Evolutionary conservation across 805 yeast genomes (phyloP), one percentile per base, ranked within the genome.

Genomic region (Starmerella cellae): DNA sequence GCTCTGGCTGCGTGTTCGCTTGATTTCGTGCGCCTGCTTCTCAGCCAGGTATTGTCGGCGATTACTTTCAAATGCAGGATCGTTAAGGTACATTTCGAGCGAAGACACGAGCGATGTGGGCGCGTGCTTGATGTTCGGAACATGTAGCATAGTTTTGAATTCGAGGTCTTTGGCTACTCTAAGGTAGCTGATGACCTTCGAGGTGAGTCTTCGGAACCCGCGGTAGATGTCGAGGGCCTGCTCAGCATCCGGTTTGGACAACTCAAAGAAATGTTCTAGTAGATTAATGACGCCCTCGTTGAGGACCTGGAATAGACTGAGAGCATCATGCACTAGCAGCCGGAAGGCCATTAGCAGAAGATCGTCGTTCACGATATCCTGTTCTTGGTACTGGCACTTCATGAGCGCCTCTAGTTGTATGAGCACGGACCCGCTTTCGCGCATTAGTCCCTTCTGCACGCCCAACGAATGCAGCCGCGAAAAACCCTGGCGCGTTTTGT

Each of bases 231-330:
- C 75, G 45, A 88, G 70, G 0, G 96, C 87, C 48, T 87, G 70
- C 57, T 80, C 83, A 2, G 96, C 97, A 58, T 88, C 95, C 27
- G 64, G 63, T 51, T 74, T 77, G 29, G 88, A 77, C 75, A 91
- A 79, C 62, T 91, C 98, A 64, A 91, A 91, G 62, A 82, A 91
- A 56, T 88, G 93, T 60, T 91, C 97, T 49, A 91, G 70, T 34
- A 91, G 64, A 54, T 91, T 91, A 53, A 91, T 87, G 21, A 91
- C 94, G 30, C 97, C 98, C 62, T 91, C 97, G 62, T 91, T 91
- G 51, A 91, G 66, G 37, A 82, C 79, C 62, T 88, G 95, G 63
- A 83, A 93, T 31, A 91, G 65, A 1, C 87, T 74, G 50, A 91
- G 68, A 48, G 88, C 67, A 60, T 91, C 98, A 53, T 81, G 82